Evolutionary conservation across 495 filamentous ascomycete genomes (phyloP), one percentile per base, ranked within the genome.

Genomic region (Copromyces sp.): DNA sequence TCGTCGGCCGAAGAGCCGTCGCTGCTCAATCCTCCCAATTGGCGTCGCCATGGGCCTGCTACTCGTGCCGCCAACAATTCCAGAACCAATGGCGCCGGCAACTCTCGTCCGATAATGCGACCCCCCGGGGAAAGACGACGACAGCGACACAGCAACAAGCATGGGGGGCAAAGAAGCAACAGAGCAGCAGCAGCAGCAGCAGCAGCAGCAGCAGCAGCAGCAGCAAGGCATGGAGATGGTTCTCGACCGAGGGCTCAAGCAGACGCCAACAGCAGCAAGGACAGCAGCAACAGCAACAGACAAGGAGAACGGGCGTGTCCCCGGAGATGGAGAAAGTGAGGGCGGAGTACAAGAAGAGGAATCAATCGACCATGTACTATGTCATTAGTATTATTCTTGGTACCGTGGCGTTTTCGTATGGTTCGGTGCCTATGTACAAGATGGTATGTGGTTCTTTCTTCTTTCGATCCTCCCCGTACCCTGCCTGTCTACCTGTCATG

Each of bases 391-490:
- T 95, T 72, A 94, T 97, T 73, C 83, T 99, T 70, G 95, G 92
- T 72, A 98, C 94, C 7, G 91, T 96, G 65, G 94, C 93, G 38
- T 86, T 98, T 35, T 93, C 94, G 7, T 99, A 99, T 80, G 95
- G 95, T 71, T 96, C 94, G 47, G 95, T 99, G 71, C 95, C 95
- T 35, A 86, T 98, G 81, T 99, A 99, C 84, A 98, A 98, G 81
- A 97, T 97, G 93, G 94, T 96, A 73, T 17, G 81, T 37, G 81
- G 47, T 53, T 53, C 47, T 72, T 17, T 14, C 35, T 9, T 47
- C 38, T 16, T 7, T 47, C 12, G 20, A 53, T 69, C 14, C 14
- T 20, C 44, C 47, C 14, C 37, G 9, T 39, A 47, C 72, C 72
- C 71, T 75, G 24, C 38, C 61, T 68, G 17, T 35, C 41, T 47